A percentile compares a stretch with the other conserved stretches of the same genome.
Evolutionary conservation across 495 filamentous ascomycete species (phyloP).

Genomic region (Durotheca rogersii): DNA sequence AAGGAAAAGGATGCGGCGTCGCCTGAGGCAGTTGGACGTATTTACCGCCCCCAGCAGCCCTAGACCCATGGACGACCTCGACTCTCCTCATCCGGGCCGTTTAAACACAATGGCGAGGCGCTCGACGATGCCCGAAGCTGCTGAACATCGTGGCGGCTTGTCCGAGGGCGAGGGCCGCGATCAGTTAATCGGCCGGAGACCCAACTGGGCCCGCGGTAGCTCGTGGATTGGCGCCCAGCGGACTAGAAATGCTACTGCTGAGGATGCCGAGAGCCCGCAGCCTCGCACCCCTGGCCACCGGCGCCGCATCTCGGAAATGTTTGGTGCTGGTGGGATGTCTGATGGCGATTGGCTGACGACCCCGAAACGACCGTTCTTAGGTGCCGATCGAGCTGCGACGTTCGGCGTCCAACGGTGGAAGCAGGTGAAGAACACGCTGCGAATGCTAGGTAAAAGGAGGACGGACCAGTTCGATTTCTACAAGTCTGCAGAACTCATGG

Average conservation of each 20-base stretch:
- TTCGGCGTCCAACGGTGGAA: constrained; percentile 84
- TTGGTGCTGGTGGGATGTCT: constrained; percentile 57
- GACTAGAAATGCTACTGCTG: constrained; percentile 40
- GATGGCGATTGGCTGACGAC: constrained; percentile 52
- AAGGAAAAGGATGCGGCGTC: constrained; percentile 56
- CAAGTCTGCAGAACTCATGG: constrained; percentile 95
- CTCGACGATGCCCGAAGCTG: constrained; percentile 67
- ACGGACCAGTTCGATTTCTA: constrained; percentile 86
- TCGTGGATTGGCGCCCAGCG: constrained; percentile 49
- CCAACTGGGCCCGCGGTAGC: constrained; percentile 56
- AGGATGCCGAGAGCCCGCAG: constrained; percentile 48
- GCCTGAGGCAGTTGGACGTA: constrained; percentile 48
- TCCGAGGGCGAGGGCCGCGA: constrained; percentile 91
- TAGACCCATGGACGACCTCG: constrained; percentile 31
- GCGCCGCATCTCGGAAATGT: constrained; percentile 67
- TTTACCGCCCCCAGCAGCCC: constrained; percentile 45
- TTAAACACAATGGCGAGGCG: constrained; percentile 61
- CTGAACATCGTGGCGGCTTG: constrained; percentile 67
- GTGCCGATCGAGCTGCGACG: constrained; percentile 68
- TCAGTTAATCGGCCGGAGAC: constrained; percentile 58
- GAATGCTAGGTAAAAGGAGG: constrained; percentile 78
- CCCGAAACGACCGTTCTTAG: constrained; percentile 53
- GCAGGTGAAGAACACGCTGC: constrained; percentile 80
- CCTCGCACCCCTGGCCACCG: constrained; percentile 69
- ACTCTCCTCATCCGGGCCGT: constrained; percentile 37